Base-by-base conservation (phyloP, 345 rosid species). In the Murraya koenigii region DNA sequence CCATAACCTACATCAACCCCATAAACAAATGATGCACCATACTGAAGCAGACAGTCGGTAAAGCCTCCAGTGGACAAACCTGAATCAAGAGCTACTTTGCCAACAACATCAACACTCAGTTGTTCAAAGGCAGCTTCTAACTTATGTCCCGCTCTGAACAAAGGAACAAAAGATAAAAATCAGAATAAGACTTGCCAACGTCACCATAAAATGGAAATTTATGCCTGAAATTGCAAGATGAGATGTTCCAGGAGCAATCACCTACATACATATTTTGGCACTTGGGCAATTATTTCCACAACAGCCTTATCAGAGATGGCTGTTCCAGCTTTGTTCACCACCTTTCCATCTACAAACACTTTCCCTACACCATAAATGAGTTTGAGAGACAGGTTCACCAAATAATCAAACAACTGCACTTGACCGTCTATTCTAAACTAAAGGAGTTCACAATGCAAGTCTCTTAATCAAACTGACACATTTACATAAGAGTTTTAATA, bases 251-350 rank as follows among this genome's bases (percentile, higher is more conserved):
- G 56, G 80, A 89, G 84, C 86, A 87, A 88, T 96, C 97, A 96
- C 99, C 98, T 96, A 92, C 99, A 96, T 91, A 94, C 98, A 77
- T 85, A 96, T 94, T 94, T 96, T 5, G 98, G 99, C 82, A 91
- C 76, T 87, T 91, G 94, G 26, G 94, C 97, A 66, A 59, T 88
- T 60, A 94, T 94, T 80, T 92, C 92, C 71, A 96, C 91, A 83
- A 84, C 81, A 54, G 92, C 77, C 71, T 85, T 87, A 65, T 87
- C 90, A 14, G 97, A 89, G 55, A 96, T 87, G 30, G 92, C 92
- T 66, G 92, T 90, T 80, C 97, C 98, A 7, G 99, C 99, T 88
- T 92, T 96, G 81, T 80, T 91, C 72, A 90, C 95, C 82, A 74
- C 69, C 86, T 87, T 96, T 41, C 98, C 99, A 84, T 94, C 89